Conservation (phyloP, 257 asterid genomes). For the Solanum neorickii region DNA sequence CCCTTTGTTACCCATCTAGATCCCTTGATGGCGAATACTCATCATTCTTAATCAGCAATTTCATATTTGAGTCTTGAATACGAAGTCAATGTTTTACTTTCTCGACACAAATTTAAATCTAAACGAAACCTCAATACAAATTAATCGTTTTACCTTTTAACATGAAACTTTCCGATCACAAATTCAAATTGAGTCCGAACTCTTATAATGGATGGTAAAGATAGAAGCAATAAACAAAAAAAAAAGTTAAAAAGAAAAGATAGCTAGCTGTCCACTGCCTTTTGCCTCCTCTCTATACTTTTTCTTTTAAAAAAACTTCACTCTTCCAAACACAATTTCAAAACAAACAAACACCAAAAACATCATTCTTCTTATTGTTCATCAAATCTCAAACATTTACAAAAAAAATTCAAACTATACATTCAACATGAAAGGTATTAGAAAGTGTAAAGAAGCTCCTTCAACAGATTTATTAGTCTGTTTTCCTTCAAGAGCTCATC, state of each 20-base stretch:
- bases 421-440: conserved; percentile 37
- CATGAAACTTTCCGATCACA: neutral
- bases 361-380: neutral
- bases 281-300: too few relatives aligned
- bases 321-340: neutral
- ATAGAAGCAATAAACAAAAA: neutral
- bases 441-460: conserved; percentile 66
- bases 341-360: neutral
- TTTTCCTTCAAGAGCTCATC: conserved; percentile 75
- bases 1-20: neutral
- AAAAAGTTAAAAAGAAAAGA: neutral
- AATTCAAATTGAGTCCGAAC: neutral
- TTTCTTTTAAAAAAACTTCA: neutral
- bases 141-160: neutral
- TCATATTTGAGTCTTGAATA: neutral
- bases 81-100: neutral
- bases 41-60: neutral
- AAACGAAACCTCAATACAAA: neutral
- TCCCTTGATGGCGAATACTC: neutral
- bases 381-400: conserved; percentile 10
- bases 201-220: neutral
- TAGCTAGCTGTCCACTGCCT: neutral
- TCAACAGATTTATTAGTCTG: conserved; percentile 73
- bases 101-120: neutral
- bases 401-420: neutral